phyloP scores from a whole-genome alignment of 495 filamentous ascomycete genomes.

The Filosporella fistucella region DNA sequence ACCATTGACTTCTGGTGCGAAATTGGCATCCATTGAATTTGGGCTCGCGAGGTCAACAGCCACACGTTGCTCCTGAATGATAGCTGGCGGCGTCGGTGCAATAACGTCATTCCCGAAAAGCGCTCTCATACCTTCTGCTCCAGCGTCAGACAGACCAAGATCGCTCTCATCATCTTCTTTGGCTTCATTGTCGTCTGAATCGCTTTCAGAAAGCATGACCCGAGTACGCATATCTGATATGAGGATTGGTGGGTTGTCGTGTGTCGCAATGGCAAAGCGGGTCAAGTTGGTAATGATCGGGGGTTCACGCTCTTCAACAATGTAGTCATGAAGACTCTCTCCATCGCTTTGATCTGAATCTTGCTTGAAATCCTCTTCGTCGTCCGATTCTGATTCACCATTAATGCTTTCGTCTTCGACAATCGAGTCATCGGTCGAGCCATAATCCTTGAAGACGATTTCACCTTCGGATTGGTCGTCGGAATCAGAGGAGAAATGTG shows the following conservation, averaged over 20 bases:
- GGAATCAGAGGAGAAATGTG: constrained; percentile 30
- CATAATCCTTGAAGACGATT: neutral
- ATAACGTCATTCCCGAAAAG: constrained; percentile 10
- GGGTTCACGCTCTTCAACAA: neutral
- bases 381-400: constrained; percentile 2
- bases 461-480: constrained; percentile 13
- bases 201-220: neutral
- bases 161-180: constrained; percentile 22
- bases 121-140: constrained; percentile 16
- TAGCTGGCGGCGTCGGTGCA: neutral
- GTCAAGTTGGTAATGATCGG: neutral
- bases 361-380: constrained; percentile 18
- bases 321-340: neutral
- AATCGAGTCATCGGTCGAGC: neutral
- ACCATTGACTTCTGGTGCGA: neutral
- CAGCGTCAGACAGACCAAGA: constrained; percentile 20
- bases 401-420: neutral
- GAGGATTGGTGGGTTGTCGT: constrained; percentile 3
- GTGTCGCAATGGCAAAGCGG: constrained; percentile 4
- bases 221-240: constrained; percentile 7
- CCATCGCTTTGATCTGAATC: constrained; percentile 26
- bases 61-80: neutral
- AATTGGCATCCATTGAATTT: neutral
- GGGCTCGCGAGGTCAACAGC: neutral
- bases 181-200: constrained; percentile 6